phyloP scores from a whole-genome alignment of 2,329 filamentous ascomycete species.

The Fusarium nematophilum region DNA sequence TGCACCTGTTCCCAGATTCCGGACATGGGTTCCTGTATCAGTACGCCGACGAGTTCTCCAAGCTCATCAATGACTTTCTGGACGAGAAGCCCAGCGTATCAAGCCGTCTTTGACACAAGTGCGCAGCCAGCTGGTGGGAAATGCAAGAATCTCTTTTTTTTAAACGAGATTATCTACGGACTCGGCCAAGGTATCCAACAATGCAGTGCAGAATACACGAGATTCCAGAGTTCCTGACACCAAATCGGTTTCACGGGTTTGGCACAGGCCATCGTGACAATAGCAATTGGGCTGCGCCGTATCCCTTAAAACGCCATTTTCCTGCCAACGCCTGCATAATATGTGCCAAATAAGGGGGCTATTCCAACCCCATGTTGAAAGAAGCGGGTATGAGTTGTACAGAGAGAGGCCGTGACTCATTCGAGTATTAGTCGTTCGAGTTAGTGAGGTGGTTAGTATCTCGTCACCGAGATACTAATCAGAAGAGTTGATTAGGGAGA shows the following conservation, averaged over 20 bases:
- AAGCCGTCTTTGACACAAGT: slow-evolving; percentile 28
- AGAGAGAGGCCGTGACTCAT: slow-evolving; percentile 20
- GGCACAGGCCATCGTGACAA: slow-evolving; percentile 10
- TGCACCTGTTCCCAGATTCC: slow-evolving; percentile 51
- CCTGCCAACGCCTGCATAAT: slow-evolving; percentile 31
- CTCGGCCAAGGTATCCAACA: slow-evolving; percentile 14
- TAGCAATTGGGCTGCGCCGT: slow-evolving; percentile 5
- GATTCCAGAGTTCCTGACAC: slow-evolving; percentile 1
- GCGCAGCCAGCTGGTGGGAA: neutral
- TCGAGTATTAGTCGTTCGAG: slow-evolving; percentile 2
- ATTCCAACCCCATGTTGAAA: neutral
- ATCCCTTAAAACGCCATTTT: slow-evolving; percentile 29
- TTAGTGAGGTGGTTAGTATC: neutral
- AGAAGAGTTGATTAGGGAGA: neutral
- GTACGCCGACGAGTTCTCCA: slow-evolving; percentile 47
- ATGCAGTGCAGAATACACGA: slow-evolving; percentile 6
- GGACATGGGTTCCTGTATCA: slow-evolving; percentile 53
- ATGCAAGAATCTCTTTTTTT: neutral
- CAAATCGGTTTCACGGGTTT: neutral
- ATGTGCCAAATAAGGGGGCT: neutral
- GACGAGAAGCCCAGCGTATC: slow-evolving; percentile 20
- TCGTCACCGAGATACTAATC: too few relatives aligned
- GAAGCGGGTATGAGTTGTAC: slow-evolving; percentile 9
- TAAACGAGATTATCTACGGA: slow-evolving; percentile 7
- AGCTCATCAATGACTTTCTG: slow-evolving; percentile 49